Conservation (phyloP, 164 flowering plant genomes). For the Vitis riparia region DNA sequence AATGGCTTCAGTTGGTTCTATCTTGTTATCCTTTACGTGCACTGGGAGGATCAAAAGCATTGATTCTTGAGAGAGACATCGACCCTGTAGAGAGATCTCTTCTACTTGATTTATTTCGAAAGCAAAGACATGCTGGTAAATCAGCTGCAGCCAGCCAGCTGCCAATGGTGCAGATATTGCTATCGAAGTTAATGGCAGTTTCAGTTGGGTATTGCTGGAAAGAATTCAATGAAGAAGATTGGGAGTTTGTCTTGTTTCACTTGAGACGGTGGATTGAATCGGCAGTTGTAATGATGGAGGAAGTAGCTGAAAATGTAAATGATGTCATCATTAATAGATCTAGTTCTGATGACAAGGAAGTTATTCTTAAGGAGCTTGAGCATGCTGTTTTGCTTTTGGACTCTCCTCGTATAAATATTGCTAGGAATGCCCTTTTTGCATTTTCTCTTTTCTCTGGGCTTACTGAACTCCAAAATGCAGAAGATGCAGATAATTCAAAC, state of each 20-base stretch:
- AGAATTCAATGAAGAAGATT: conserved; percentile 81
- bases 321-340: conserved; percentile 30
- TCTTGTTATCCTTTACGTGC: conserved; percentile 74
- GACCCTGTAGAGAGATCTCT: conserved; percentile 50
- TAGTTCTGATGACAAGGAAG: conserved; percentile 34
- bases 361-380: conserved; percentile 32
- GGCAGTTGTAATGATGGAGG: conserved; percentile 80
- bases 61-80: conserved; percentile 44
- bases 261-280: conserved; percentile 71
- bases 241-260: conserved; percentile 67
- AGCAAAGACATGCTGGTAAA: conserved; percentile 46
- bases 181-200: conserved; percentile 62
- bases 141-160: conserved; percentile 33
- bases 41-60: conserved; percentile 30
- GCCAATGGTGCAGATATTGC: conserved; percentile 49
- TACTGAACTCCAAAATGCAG: conserved; percentile 28
- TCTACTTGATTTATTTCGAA: conserved; percentile 66
- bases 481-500: conserved; percentile 23
- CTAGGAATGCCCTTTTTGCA: conserved; percentile 57
- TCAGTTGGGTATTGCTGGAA: conserved; percentile 81
- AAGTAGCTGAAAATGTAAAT: conserved; percentile 73
- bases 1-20: conserved; percentile 73
- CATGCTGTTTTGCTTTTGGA: conserved; percentile 34
- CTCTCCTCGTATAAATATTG: conserved; percentile 38
- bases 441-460: conserved; percentile 50